Percentiles rank a stretch among this genome's conserved stretches.
Conservation (phyloP, 345 rosid genomes). For the Conringia planisiliqua region DNA sequence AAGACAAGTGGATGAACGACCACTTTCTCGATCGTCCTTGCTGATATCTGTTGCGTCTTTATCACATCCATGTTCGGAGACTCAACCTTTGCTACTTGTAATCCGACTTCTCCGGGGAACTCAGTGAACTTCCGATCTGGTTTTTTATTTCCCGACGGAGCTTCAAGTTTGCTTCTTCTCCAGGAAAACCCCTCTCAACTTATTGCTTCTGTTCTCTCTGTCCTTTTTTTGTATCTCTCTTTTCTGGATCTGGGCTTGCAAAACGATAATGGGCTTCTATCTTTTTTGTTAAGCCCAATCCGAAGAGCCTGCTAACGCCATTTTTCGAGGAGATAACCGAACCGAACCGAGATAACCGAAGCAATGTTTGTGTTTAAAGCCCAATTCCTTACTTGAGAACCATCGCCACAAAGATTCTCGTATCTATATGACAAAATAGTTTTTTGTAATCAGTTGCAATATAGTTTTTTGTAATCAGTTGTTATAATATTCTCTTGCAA, state of each 20-base stretch:
- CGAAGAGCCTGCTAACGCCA: neutral
- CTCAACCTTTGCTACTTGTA: neutral
- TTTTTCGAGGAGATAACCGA: neutral
- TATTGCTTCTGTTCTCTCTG: neutral
- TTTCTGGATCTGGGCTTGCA: neutral
- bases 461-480: neutral
- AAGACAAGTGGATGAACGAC: conserved; percentile 93
- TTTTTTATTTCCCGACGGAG: neutral
- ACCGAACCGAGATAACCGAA: too few relatives aligned
- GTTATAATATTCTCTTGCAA: neutral
- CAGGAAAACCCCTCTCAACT: conserved; percentile 23
- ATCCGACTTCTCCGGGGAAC: neutral
- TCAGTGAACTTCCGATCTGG: neutral
- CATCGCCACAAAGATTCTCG: too few relatives aligned
- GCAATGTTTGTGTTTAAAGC: too few relatives aligned
- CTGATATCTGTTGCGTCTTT: conserved; percentile 78
- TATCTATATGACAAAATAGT: too few relatives aligned
- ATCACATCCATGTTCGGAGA: conserved; percentile 68
- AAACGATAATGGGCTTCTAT: neutral
- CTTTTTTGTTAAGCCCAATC: neutral
- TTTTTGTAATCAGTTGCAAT: too few relatives aligned
- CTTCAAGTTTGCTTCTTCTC: conserved; percentile 31
- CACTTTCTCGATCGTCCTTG: conserved; percentile 87
- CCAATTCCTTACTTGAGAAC: too few relatives aligned
- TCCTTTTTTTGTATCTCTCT: neutral